Base-by-base conservation (phyloP, 495 filamentous ascomycete species). In the Neurospora sublineolata region DNA sequence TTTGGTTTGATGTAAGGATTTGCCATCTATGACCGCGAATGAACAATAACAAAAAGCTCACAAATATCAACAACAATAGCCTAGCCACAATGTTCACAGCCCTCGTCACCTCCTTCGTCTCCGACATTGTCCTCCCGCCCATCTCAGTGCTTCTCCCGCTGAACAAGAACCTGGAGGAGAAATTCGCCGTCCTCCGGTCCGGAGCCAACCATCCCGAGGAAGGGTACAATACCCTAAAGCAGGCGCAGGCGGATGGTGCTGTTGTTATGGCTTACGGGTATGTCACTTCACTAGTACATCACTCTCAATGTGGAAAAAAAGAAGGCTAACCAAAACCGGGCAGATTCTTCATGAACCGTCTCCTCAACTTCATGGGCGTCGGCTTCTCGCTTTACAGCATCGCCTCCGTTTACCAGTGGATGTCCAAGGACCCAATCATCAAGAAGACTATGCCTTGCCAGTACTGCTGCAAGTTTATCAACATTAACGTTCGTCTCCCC, bases 231-330 rank as follows among this genome's bases (percentile, higher is more conserved):
- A 93, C 91, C 1, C 76, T 91, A 12, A 78, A 87, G 64, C 86
- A 89, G 78, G 91, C 91, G 8, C 83, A 87, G 72, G 85, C 85
- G 14, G 91, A 93, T 77, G 91, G 91, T 7, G 90, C 90, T 4
- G 84, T 92, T 5, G 86, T 92, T 38, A 83, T 92, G 82, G 88
- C 89, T 16, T 92, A 91, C 77, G 90, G 90, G 88, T 91, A 80
- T 27, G 76, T n/a, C n/a, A n/a, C n/a, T n/a, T n/a, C n/a, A n/a
- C n/a, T n/a, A n/a, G n/a, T n/a, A n/a, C n/a, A n/a, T n/a, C n/a
- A n/a, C n/a, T n/a, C n/a, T n/a, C n/a, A n/a, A n/a, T n/a, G n/a
- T n/a, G n/a, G n/a, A n/a, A n/a, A n/a, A n/a, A n/a, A n/a, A n/a
- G n/a, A n/a, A n/a, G n/a, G n/a, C n/a, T n/a, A n/a, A n/a, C n/a